A percentile compares a stretch with the other conserved stretches of the same genome.
phyloP scores from a whole-genome alignment of 805 yeast genomes.

The Ogataea nakhonphanomensis region DNA sequence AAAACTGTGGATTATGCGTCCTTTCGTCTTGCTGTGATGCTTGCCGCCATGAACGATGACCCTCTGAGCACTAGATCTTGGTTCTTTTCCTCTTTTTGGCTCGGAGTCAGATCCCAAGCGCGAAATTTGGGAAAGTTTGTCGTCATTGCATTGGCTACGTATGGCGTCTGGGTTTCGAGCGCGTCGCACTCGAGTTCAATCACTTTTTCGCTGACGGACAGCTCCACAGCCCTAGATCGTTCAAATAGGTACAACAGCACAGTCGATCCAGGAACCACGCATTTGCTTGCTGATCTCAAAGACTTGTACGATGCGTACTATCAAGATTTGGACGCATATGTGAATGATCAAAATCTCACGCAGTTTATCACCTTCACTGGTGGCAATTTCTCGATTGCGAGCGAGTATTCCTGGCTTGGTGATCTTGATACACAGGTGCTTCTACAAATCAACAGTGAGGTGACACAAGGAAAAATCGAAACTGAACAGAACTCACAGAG shows the following conservation, averaged over 20 bases:
- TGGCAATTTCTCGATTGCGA: slow-evolving; percentile 1
- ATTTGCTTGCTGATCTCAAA: no score
- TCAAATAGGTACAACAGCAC: no score
- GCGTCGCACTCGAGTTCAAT: no score
- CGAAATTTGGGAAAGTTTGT: slow-evolving; percentile 1
- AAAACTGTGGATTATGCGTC: slow-evolving; percentile 16
- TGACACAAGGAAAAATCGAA: not conserved
- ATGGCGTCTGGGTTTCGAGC: not conserved
- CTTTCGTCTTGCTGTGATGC: slow-evolving; percentile 4
- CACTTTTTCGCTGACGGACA: not conserved
- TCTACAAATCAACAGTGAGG: not conserved
- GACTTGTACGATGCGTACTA: no score
- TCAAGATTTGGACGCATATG: no score
- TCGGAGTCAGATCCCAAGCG: slow-evolving; percentile 17
- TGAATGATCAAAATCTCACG: no score
- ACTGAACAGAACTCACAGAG: not conserved
- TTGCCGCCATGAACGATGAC: slow-evolving; percentile 1
- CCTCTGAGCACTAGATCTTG: slow-evolving; percentile 1
- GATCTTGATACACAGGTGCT: not conserved
- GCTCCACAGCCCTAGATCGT: not conserved
- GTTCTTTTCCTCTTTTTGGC: slow-evolving; percentile 15
- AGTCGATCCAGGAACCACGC: no score
- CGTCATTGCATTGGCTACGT: slow-evolving; percentile 2
- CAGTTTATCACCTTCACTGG: no score
- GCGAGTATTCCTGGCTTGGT: slow-evolving; percentile 1